Conservation (phyloP, 306 rosid genomes). For the apple (Malus domestica) region ASM211411v1 NC_041802.1:9316001-9316500, state of each 20-base stretch:
- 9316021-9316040: not conserved
- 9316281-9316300: constrained; percentile 40
- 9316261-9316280: constrained; percentile 54
- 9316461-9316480: no score
- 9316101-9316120: not conserved
- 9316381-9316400: not conserved
- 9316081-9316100: not conserved
- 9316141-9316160: constrained; percentile 38
- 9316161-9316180: constrained; percentile 72
- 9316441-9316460: not conserved
- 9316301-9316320: constrained; percentile 12
- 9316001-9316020: not conserved
- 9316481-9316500: not conserved
- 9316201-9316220: constrained; percentile 42
- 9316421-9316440: not conserved
- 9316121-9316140: not conserved
- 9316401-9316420: not conserved
- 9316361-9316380: not conserved
- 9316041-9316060: not conserved
- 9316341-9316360: not conserved
- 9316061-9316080: not conserved
- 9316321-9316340: constrained; percentile 27
- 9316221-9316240: constrained; percentile 47
- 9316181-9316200: constrained; percentile 70
- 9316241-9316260: constrained; percentile 47